These are phyloP conservation scores for Calophaca sinica DNA, from an alignment of 306 rosid genomes.

Conservation along the genomic window DNA sequence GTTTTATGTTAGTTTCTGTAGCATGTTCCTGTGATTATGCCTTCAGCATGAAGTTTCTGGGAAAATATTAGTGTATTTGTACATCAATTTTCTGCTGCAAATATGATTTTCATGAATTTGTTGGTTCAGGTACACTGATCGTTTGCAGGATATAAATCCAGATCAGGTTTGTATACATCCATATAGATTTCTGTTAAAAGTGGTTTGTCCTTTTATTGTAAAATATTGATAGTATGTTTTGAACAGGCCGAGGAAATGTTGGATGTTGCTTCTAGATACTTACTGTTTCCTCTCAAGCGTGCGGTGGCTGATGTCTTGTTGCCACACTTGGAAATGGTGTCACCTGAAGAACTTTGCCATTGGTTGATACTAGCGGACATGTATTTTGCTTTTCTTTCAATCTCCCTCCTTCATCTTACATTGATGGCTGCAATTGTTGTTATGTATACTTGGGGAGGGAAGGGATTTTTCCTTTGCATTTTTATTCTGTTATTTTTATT, in stretches of 20 bases:
- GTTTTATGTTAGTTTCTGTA: slow-evolving; percentile 13
- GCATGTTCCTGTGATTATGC: slow-evolving; percentile 27
- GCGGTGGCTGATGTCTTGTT: slow-evolving; percentile 88
- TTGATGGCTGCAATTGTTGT: slow-evolving; percentile 19
- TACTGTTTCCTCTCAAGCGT: slow-evolving; percentile 91
- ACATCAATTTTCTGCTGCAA: slow-evolving; percentile 29
- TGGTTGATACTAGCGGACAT: slow-evolving; percentile 89
- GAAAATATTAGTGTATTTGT: slow-evolving; percentile 24
- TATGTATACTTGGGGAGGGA: neutral
- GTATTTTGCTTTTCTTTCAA: slow-evolving; percentile 56
- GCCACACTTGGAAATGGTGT: slow-evolving; percentile 80
- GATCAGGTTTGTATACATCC: slow-evolving; percentile 68
- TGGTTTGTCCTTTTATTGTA: slow-evolving; percentile 36
- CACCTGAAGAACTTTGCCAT: slow-evolving; percentile 88
- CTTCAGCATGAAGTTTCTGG: slow-evolving; percentile 32
- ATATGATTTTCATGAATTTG: slow-evolving; percentile 37
- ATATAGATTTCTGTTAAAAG: slow-evolving; percentile 26
- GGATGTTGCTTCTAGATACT: slow-evolving; percentile 91
- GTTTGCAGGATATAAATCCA: slow-evolving; percentile 80
- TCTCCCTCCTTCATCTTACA: slow-evolving; percentile 34
- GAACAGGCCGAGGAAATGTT: slow-evolving; percentile 90
- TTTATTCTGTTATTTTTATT: slow-evolving; percentile 26
- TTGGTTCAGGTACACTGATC: slow-evolving; percentile 87
- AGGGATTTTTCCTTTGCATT: neutral
- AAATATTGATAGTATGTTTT: slow-evolving; percentile 38